Evolutionary conservation across 257 asterid species (phyloP), one percentile per base, ranked within the genome.

Genomic region (Osmanthus fragrans): DNA sequence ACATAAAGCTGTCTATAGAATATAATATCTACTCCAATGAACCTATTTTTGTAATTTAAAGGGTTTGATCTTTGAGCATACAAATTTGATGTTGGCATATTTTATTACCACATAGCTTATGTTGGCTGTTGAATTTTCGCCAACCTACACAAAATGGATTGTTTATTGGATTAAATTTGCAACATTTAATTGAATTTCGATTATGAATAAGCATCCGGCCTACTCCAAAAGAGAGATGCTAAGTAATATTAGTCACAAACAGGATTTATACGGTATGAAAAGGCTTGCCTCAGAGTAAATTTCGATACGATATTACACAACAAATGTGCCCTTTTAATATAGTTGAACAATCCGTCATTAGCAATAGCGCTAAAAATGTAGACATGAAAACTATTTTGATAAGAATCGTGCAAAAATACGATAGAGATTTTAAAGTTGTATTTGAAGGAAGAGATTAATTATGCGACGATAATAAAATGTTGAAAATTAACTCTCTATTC

Each of bases 131-230:
- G 86, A 79, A 80, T 73, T 76, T 73, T 18, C 13, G 81, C 79
- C 83, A 49, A 33, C 82, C 80, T 64, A 74, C 51, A 25, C 23
- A 15, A 19, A 49, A 67, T 78, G 82, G 81, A 81, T 72, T 75
- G 74, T 47, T 68, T 66, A 67, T 73, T 47, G 30, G 49, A 54
- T 65, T 75, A 77, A 74, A 77, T 32, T 37, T 75, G 68, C 79
- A 39, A 42, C 63, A 11, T 78, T 71, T 47, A 54, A 37, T 30
- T 25, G 34, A 71, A 74, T 30, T 67, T 71, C 36, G 77, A 75
- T 78, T 75, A 79, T 67, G 5, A 56, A 40, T 47, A 36, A 32
- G 69, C 81, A 54, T 77, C 79, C 68, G 1, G 34, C 72, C 77
- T 74, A 70, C 65, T 63, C 67, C 65, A 63, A 76, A 49, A 54